Conservation (phyloP, 2,329 filamentous ascomycete species). For the Orbilia blumenaviensis region DNA sequence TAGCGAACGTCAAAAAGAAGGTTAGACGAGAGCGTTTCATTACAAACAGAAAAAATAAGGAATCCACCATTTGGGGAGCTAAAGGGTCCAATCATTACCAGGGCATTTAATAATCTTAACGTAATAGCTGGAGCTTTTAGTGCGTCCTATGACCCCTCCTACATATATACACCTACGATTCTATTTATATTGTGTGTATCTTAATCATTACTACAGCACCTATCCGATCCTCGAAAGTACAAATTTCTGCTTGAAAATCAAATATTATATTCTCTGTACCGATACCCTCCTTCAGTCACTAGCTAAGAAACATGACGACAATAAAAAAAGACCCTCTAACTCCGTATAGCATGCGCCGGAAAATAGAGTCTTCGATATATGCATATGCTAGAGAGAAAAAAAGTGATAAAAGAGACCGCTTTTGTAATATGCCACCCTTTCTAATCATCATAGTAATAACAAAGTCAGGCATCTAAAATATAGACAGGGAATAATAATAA, state of each 20-base stretch:
- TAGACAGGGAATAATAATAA: not conserved
- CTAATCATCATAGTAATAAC: not conserved
- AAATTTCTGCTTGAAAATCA: not conserved
- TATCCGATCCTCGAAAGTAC: not conserved
- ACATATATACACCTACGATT: not conserved
- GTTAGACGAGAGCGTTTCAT: not conserved
- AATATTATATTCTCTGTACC: constrained; percentile 1
- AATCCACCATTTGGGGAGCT: too few relatives aligned
- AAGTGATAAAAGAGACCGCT: not conserved
- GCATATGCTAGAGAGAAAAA: not conserved
- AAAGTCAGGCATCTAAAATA: not conserved
- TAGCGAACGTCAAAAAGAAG: not conserved
- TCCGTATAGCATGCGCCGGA: not conserved
- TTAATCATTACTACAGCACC: not conserved
- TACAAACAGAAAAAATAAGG: not conserved
- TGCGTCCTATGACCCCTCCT: not conserved
- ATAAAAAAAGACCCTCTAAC: not conserved
- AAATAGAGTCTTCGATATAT: constrained; percentile 10
- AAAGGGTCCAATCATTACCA: too few relatives aligned
- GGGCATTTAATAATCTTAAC: not conserved
- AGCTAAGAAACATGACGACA: not conserved
- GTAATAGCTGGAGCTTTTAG: not conserved
- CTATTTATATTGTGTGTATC: not conserved
- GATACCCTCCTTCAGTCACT: not conserved
- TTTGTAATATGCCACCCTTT: not conserved